These are phyloP conservation scores for Metschnikowia orientalis DNA, from an alignment of 805 yeast genomes.

Conservation along the genomic window DNA sequence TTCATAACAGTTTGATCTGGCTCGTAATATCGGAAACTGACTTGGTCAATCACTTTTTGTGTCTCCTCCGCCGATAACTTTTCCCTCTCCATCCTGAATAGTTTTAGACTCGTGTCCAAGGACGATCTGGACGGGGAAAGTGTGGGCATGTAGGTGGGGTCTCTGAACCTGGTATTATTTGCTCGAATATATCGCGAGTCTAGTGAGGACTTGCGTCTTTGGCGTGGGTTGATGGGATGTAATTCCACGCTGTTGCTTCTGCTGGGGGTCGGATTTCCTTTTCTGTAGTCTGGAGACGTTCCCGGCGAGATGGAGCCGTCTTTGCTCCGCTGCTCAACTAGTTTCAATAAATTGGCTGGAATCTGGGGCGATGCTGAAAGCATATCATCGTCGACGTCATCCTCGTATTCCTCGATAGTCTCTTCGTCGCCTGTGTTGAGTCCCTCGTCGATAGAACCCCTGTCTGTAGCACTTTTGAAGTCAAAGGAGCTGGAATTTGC, in stretches of 20 bases:
- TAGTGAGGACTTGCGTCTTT: conserved; percentile 24
- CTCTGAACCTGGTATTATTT: conserved; percentile 19
- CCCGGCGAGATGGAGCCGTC: conserved; percentile 26
- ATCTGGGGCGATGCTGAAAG: conserved; percentile 66
- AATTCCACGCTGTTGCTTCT: conserved; percentile 22
- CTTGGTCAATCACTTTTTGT: conserved; percentile 18
- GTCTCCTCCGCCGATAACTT: conserved; percentile 11
- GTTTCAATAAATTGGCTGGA: conserved; percentile 53
- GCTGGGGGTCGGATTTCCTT: conserved; percentile 11
- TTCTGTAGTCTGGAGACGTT: conserved; percentile 25
- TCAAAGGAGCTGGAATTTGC: no score
- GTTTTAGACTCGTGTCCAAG: conserved; percentile 14
- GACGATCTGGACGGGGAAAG: conserved; percentile 14
- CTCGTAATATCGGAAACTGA: conserved; percentile 39
- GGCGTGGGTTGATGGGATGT: conserved; percentile 4
- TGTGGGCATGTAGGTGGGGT: conserved; percentile 11
- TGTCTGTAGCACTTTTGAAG: not conserved
- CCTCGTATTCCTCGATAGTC: conserved; percentile 31
- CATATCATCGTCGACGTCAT: conserved; percentile 40
- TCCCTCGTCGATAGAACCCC: conserved; percentile 9
- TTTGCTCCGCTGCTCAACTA: conserved; percentile 46
- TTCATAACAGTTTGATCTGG: conserved; percentile 33
- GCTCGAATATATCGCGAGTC: conserved; percentile 28
- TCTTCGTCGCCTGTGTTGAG: conserved; percentile 21
- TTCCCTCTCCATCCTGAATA: conserved; percentile 10